Evolutionary conservation across 2,329 filamentous ascomycete genomes (phyloP), one percentile per base, ranked within the genome.

Genomic region (Colletotrichum sp.): DNA sequence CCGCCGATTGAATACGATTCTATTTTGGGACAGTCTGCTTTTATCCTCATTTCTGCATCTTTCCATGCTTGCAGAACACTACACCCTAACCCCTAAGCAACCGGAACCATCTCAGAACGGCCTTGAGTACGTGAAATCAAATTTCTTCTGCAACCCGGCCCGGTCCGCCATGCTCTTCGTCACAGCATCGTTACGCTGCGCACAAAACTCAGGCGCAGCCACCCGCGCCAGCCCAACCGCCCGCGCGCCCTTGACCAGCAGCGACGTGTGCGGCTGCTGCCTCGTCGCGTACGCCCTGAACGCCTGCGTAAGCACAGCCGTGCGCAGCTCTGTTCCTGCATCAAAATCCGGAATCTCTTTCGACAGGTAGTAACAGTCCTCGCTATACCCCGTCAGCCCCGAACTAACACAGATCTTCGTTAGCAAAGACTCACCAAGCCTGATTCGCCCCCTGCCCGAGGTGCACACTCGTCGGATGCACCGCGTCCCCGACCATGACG

Each of bases 401-500:
- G 18, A 15, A 3, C 24, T 4, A 16, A 28, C 21, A 6, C 21
- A 30, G 1, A 10, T 10, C 43, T 8, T 18, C 8, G 16, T 8
- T 2, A 13, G 15, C 3, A 6, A 8, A 26, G 28, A 43, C 70
- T 58, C 8, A 72, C 70, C 70, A 74, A 3, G 71, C 18, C 28
- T 79, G 79, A 15, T 80, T 79, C 8, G 79, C 79, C 12, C 80
- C 80, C 68, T 81, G 80, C 3, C 79, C 80, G 15, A 81, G 79
- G 64, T 81, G 79, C 4, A 79, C 78, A 43, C 78, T 80, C 2
- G 79, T 81, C 2, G 80, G 79, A 72, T 80, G 80, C 26, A 79
- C 79, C 9, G 79, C 79, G 61, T 80, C 79, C 13, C 79, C 79
- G 12, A 79, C 75, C 28, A 80, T 67, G 26, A 79, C 78, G 38